phyloP scores from a whole-genome alignment of 177 flowering plant species.

The Vitis hybrid region DNA sequence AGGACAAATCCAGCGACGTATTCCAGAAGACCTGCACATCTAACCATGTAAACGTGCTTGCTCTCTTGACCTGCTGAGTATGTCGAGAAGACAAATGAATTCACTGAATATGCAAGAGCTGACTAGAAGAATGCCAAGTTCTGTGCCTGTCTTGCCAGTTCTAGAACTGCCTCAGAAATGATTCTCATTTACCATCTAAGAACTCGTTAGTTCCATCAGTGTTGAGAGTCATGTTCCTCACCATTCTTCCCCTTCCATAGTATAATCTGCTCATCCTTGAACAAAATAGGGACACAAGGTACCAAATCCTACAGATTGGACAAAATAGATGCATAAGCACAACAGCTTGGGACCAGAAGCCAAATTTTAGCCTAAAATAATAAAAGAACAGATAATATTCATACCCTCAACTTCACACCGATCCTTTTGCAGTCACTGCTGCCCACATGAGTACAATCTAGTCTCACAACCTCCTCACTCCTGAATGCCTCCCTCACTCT shows the following conservation, averaged over 20 bases:
- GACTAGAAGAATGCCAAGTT: not conserved
- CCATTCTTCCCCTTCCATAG: conserved; percentile 75
- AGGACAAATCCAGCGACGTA: not conserved
- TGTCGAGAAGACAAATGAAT: not conserved
- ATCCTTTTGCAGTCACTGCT: conserved; percentile 86
- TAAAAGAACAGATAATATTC: not conserved
- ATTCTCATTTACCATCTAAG: not conserved
- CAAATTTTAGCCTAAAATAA: not conserved
- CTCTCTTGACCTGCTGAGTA: too few relatives aligned
- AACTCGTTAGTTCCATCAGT: not conserved
- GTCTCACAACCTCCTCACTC: conserved; percentile 74
- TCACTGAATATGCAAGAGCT: not conserved
- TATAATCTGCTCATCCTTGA: conserved; percentile 83
- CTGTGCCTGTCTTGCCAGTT: not conserved
- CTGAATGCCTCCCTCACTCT: conserved; percentile 77
- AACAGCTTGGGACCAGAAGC: not conserved
- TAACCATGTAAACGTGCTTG: not conserved
- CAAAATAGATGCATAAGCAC: not conserved
- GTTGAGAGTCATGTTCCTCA: conserved; percentile 12
- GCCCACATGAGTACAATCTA: conserved; percentile 80
- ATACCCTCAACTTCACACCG: conserved; percentile 81
- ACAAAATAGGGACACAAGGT: conserved; percentile 82
- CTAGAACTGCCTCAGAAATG: not conserved
- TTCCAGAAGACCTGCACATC: not conserved
- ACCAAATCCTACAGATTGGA: conserved; percentile 74